Conservation (phyloP, 805 yeast species). For the Candida ovalis region DNA sequence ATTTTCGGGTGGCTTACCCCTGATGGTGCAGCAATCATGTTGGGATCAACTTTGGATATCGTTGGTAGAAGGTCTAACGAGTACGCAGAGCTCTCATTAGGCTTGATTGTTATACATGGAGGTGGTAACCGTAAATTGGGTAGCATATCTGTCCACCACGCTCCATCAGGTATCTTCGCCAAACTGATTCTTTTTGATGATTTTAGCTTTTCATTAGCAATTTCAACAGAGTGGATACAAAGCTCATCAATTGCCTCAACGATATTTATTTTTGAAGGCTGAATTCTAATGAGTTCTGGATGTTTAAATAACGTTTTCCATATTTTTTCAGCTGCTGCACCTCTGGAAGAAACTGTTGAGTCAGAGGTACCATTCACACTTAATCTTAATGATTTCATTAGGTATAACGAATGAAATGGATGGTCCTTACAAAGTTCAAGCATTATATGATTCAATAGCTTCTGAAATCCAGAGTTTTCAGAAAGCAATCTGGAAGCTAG, state of each 20-base stretch:
- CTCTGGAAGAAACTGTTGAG: constrained; percentile 38
- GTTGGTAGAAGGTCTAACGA: constrained; percentile 13
- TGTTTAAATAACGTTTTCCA: constrained; percentile 35
- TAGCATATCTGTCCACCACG: constrained; percentile 56
- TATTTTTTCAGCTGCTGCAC: constrained; percentile 49
- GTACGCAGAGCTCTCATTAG: constrained; percentile 45
- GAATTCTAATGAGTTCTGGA: constrained; percentile 7
- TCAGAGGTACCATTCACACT: constrained; percentile 34
- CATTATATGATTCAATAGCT: constrained; percentile 35
- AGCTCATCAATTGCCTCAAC: constrained; percentile 46
- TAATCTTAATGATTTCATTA: constrained; percentile 51
- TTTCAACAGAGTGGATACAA: constrained; percentile 44
- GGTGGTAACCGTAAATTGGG: constrained; percentile 53
- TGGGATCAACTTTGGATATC: constrained; percentile 42
- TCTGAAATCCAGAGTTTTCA: constrained; percentile 52
- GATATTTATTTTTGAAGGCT: constrained; percentile 13
- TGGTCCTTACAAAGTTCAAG: constrained; percentile 44
- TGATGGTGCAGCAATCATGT: constrained; percentile 61
- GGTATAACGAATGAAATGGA: constrained; percentile 72
- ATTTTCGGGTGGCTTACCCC: constrained; percentile 92
- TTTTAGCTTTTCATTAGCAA: constrained; percentile 47
- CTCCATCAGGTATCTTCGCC: constrained; percentile 37
- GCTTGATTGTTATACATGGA: constrained; percentile 52
- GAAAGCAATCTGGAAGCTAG: constrained; percentile 63
- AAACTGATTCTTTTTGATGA: constrained; percentile 31